These are phyloP conservation scores for Viola pubescens DNA, from an alignment of 441 rosid species.

Conservation along the genomic window DNA sequence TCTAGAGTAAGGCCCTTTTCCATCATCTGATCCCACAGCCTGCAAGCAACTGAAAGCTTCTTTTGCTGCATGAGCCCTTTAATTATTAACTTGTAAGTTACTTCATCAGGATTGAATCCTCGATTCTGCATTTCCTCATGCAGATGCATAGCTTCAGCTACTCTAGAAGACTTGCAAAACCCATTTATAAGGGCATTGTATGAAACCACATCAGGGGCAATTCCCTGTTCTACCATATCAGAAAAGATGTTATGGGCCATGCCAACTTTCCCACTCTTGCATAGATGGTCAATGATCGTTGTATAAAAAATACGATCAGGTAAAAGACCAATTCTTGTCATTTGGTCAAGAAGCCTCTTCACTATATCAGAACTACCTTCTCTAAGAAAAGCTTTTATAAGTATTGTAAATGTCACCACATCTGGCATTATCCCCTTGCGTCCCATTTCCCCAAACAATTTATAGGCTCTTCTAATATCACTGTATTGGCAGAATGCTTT, in stretches of 20 bases:
- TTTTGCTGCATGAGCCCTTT: constrained; percentile 62
- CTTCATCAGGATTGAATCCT: constrained; percentile 64
- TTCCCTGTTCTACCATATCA: constrained; percentile 69
- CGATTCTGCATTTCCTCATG: constrained; percentile 62
- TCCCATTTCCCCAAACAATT: constrained; percentile 65
- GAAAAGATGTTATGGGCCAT: constrained; percentile 48
- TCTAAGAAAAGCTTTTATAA: constrained; percentile 57
- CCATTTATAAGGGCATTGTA: constrained; percentile 77
- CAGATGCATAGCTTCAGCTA: constrained; percentile 50
- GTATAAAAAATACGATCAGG: constrained; percentile 76
- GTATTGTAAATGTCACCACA: constrained; percentile 69
- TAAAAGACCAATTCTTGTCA: constrained; percentile 47
- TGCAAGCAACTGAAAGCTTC: constrained; percentile 51
- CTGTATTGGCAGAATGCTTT: constrained; percentile 46
- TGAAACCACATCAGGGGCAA: constrained; percentile 63
- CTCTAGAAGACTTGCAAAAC: constrained; percentile 57
- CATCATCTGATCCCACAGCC: constrained; percentile 97
- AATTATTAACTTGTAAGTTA: constrained; percentile 74
- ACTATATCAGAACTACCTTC: constrained; percentile 52
- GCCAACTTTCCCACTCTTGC: constrained; percentile 66
- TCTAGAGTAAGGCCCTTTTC: constrained; percentile 92
- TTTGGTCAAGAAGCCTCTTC: constrained; percentile 61
- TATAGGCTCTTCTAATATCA: constrained; percentile 43
- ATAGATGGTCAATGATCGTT: constrained; percentile 58
- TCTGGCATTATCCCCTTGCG: constrained; percentile 52